Evolutionary conservation across 1,284 basidiomycete species (phyloP), one percentile per base, ranked within the genome.

Genomic region (Sanghuangporus sanghuang): DNA sequence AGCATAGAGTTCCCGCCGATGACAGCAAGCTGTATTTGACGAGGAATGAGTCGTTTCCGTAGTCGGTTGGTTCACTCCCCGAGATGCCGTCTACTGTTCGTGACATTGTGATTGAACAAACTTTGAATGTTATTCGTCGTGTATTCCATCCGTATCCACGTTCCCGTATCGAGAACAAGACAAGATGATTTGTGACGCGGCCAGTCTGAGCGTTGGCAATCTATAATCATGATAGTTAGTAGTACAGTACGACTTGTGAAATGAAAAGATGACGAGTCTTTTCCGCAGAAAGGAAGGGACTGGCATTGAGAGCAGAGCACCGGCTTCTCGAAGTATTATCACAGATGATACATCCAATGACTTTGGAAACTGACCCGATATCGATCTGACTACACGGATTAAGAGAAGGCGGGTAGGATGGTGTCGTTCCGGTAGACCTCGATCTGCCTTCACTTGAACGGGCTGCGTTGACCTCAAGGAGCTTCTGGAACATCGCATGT

Each of bases 141-240:
- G 32, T 56, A 57, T 23, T n/a, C 7, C 16, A 62, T 21, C 23
- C 8, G 14, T 14, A 53, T 18, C 62, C 62, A 63, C n/a, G 57
- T 59, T 18, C 62, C 62, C 18, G 39, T 18, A 6, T 27, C 56
- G 21, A 63, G 49, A 21, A 48, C 50, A 21, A 35, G 35, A 48
- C 62, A 63, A 2, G 18, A 32, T 11, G 48, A 23, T 44, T 59
- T 63, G 27, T 63, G 62, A 6, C 49, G 32, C 40, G 39, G 23
- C 62, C 62, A 63, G 40, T 63, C 62, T 27, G 32, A 35, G 27
- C 38, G 21, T 44, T 63, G 62, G 23, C 62, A 63, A 16, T 39
- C 61, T 62, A 35, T 32, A 14, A 11, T 27, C 18, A 21, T 35
- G 14, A n/a, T 21, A n/a, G 18, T 44, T 56, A 5, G 48, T 11